phyloP scores from a whole-genome alignment of 164 flowering plant species.

The Paratinospora sagittata region DNA sequence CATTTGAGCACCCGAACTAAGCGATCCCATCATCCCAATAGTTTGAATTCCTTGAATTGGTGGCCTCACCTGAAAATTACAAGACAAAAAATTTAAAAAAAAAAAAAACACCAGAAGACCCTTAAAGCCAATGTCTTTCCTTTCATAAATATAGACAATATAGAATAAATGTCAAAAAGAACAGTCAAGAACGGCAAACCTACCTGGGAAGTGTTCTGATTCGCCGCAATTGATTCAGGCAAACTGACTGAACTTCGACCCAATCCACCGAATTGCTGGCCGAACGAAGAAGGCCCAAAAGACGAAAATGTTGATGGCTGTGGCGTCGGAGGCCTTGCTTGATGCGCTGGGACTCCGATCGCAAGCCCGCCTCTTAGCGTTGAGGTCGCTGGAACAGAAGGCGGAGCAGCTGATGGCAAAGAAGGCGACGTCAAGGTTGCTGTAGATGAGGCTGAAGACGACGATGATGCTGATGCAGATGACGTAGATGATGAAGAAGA shows the following conservation, averaged over 20 bases:
- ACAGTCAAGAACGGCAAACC: background rate
- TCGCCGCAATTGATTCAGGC: slow-evolving; percentile 25
- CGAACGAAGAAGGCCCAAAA: slow-evolving; percentile 27
- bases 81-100: background rate
- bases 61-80: slow-evolving; percentile 39
- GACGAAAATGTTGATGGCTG: slow-evolving; percentile 34
- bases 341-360: slow-evolving; percentile 59
- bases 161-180: background rate
- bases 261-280: slow-evolving; percentile 41
- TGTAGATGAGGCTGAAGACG: background rate
- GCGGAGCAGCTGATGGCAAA: background rate
- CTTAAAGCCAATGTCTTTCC: too few species aligned
- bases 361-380: slow-evolving; percentile 46
- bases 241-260: slow-evolving; percentile 27
- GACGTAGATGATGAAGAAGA: background rate
- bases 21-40: slow-evolving; percentile 50
- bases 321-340: slow-evolving; percentile 20
- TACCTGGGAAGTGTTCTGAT: slow-evolving; percentile 32
- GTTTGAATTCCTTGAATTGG: slow-evolving; percentile 42
- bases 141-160: background rate
- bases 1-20: slow-evolving; percentile 47
- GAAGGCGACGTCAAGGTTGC: too few species aligned
- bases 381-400: background rate
- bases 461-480: background rate
- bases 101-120: background rate